Evolutionary conservation across 352 stramenopile genomes (phyloP), one percentile per base, ranked within the genome.

Genomic region (Pythium sp.): DNA sequence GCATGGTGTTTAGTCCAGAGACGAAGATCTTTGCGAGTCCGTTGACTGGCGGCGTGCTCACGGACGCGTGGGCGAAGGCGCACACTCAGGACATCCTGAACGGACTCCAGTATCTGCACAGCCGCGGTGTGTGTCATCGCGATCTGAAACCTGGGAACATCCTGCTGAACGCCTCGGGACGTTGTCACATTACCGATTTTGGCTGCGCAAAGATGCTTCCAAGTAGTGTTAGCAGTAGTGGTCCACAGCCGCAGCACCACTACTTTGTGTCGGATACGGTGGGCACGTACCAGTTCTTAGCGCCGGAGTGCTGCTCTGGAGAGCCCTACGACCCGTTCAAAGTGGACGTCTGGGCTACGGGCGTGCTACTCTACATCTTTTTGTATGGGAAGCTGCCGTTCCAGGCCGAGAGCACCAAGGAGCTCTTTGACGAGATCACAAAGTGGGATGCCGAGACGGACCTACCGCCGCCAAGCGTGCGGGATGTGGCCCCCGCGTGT

Each of bases 101-200:
- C 54, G 91, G 89, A 20, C 72, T 97, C 41, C 62, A 82, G 47
- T 97, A 97, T 32, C 70, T 97, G 5, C 91, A 97, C 68, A 46
- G 59, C 12, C 80, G 78, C 18, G 67, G 79, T 61, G 79, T 97
- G 56, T 95, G 90, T 54, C 91, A 97, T 70, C 87, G 91, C 22
- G 91, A 97, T 66, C 84, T 97, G 49, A 97, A 97, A 81, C 90
- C 91, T 1, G 89, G 95, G 56, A 97, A 97, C 62, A 75, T 97
- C 14, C 75, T 97, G 14, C 64, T 97, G 24, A 96, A 92, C 51
- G 81, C 72, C n/a, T 72, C 76, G 4, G 80, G 79, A 18, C 91
- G 87, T 12, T 95, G 92, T 55, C 90, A 94, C 28, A 74, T 97
- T 51, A 85, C 84, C 3, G 91, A 97, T 67, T 97, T 97, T 74